phyloP scores from a whole-genome alignment of 2,329 filamentous ascomycete genomes.

The Pseudonectria foliicola region DNA sequence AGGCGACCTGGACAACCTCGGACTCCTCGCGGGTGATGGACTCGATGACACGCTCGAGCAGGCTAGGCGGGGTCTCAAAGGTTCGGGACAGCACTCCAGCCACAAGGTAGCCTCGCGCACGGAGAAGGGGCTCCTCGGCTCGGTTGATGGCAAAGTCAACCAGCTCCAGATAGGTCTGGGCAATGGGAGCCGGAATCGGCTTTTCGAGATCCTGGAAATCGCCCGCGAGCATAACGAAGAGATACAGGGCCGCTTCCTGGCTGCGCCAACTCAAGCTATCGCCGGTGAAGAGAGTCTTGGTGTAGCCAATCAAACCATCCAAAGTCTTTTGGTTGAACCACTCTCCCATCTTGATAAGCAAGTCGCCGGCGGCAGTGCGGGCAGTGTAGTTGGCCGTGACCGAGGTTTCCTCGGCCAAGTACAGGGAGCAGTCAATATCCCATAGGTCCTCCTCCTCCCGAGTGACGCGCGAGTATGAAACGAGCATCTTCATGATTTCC shows the following conservation, averaged over 20 bases:
- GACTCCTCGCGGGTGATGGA: conserved; percentile 69
- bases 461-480: conserved; percentile 82
- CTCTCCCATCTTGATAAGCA: conserved; percentile 87
- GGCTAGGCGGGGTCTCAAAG: conserved; percentile 53
- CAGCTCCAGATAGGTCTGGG: conserved; percentile 70
- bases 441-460: conserved; percentile 90
- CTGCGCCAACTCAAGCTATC: conserved; percentile 46
- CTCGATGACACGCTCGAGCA: conserved; percentile 67
- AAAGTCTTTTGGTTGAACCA: conserved; percentile 73
- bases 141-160: conserved; percentile 69
- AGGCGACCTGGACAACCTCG: conserved; percentile 87
- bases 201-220: conserved; percentile 77
- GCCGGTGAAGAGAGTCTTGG: conserved; percentile 62
- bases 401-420: conserved; percentile 88
- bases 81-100: conserved; percentile 72
- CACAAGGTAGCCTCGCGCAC: conserved; percentile 80
- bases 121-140: conserved; percentile 65
- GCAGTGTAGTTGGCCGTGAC: conserved; percentile 95
- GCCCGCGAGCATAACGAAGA: conserved; percentile 75
- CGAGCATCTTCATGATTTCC: conserved; percentile 78
- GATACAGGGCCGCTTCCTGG: conserved; percentile 76
- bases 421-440: conserved; percentile 95
- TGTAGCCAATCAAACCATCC: conserved; percentile 71
- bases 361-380: conserved; percentile 82
- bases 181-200: conserved; percentile 59